These are phyloP conservation scores for Blastobotrys peoriensis DNA, from an alignment of 805 yeast genomes.

Conservation along the genomic window DNA sequence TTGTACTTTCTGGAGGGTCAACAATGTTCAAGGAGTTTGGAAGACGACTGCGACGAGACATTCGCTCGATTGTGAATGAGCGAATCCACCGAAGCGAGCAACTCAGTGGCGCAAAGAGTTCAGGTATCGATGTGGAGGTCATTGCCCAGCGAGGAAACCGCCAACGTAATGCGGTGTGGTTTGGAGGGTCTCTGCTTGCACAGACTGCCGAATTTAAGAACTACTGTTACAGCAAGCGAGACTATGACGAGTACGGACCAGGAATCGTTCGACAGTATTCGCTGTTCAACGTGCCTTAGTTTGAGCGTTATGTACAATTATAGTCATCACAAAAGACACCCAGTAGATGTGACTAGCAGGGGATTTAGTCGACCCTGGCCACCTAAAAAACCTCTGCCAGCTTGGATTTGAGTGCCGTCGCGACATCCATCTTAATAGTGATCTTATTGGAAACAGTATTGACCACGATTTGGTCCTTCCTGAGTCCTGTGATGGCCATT, in stretches of 20 bases:
- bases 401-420: conserved; percentile 14
- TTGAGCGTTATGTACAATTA: not conserved
- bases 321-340: not conserved
- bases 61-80: conserved; percentile 78
- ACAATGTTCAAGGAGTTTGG: conserved; percentile 99
- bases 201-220: conserved; percentile 95
- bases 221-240: conserved; percentile 94
- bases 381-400: not conserved
- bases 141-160: conserved; percentile 76
- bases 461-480: conserved; percentile 42
- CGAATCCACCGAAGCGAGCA: conserved; percentile 79
- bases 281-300: conserved; percentile 72
- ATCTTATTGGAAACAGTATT: conserved; percentile 47
- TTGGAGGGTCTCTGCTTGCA: conserved; percentile 94
- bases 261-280: conserved; percentile 96
- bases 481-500: conserved; percentile 41
- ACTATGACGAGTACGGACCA: conserved; percentile 97
- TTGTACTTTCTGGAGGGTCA: conserved; percentile 95
- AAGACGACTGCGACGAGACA: conserved; percentile 92
- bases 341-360: no score
- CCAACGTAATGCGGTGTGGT: conserved; percentile 99
- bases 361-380: not conserved
- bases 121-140: conserved; percentile 96
- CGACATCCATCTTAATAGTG: conserved; percentile 45
- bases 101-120: conserved; percentile 64